Conservation (phyloP, 305 asterid genomes). For the Fraxinus ornus region DNA sequence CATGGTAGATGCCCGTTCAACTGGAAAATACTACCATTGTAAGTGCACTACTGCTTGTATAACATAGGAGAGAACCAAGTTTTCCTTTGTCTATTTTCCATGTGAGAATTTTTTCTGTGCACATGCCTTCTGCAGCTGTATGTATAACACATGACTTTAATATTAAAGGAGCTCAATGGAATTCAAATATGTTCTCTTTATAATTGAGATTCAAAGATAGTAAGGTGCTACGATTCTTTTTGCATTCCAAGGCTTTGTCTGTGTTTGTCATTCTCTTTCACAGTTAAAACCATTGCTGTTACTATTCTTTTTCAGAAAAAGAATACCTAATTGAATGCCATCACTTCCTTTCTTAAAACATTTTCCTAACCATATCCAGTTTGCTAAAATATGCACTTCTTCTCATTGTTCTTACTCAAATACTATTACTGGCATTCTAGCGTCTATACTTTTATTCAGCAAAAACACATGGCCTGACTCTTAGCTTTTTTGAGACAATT, state of each 20-base stretch:
- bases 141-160: background rate
- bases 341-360: background rate
- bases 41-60: conserved; percentile 31
- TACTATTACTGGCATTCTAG: background rate
- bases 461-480: background rate
- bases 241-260: background rate
- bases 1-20: conserved; percentile 96
- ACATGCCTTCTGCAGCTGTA: background rate
- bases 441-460: background rate
- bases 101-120: background rate
- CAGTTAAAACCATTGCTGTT: background rate
- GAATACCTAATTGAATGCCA: background rate
- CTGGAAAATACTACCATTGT: conserved; percentile 98
- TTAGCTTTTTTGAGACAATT: background rate
- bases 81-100: conserved; percentile 7
- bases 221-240: background rate
- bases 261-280: background rate
- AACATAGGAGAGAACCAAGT: background rate
- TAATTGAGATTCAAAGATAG: background rate
- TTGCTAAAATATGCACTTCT: background rate
- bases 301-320: background rate
- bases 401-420: background rate
- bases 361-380: background rate
- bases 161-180: background rate
- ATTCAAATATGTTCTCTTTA: background rate